Base-by-base conservation (phyloP, 371 early-diverging fungal species). In the Mycotypha africana region DNA sequence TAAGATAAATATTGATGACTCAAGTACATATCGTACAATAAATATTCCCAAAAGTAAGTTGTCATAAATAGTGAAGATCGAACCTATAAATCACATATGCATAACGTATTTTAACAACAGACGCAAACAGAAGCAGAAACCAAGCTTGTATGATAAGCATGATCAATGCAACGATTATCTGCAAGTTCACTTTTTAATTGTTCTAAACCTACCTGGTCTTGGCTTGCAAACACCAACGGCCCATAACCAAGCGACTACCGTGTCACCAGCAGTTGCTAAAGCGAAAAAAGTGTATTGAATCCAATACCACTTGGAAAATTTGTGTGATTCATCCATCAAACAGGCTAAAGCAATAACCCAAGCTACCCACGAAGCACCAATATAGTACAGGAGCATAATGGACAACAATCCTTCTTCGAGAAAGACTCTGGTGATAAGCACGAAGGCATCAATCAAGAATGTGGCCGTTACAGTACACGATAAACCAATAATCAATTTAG, bases 291-390 rank as follows among this genome's bases (percentile, higher is more conserved):
- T 38, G 39, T 74, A 74, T 25, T 70, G 75, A 11, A 64, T 36
- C 75, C 75, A 74, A 35, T 59, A 49, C 70, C 70, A 74, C 42
- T 56, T 54, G 4, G 58, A 53, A 23, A 61, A 68, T 35, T 61
- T 59, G 37, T 60, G 53, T 1, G 66, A 58, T 47, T 74, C 70
- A 35, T 65, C 57, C 5, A 55, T 37, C 5, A 67, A 41, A 14
- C 44, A 50, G 0, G 49, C 41, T 14, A 69, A 46, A n/a, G 41
- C 45, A 19, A 69, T 16, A 10, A 45, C 45, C 75, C 75, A 74
- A 7, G 70, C 60, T 3, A 65, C 31, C 51, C 60, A 67, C 15
- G 69, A 68, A 0, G 56, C 21, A 12, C 39, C 58, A 42, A 58
- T 54, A 31, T 67, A 74, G 32, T 68, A 74, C 3, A 60, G 47